A percentile compares a stretch with the other conserved stretches of the same genome.
These are phyloP conservation scores for Psilocybe tampanensis DNA, from an alignment of 768 basidiomycete genomes.

Conservation along the genomic window DNA sequence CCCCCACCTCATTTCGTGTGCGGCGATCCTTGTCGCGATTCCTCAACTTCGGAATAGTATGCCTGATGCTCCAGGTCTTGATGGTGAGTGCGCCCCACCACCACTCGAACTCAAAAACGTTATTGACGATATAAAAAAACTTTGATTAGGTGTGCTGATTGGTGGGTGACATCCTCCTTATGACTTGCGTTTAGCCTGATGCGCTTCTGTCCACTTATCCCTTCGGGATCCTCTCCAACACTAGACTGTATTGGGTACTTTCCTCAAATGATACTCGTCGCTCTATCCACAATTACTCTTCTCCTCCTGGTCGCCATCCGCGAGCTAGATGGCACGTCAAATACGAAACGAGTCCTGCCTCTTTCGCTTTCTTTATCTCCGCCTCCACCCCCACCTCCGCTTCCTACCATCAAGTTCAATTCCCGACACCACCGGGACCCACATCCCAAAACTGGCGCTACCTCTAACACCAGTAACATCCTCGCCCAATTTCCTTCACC, in stretches of 20 bases:
- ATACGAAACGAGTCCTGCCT: constrained; percentile 9
- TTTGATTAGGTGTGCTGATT: constrained; percentile 43
- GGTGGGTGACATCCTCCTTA: constrained; percentile 32
- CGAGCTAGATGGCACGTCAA: constrained; percentile 34
- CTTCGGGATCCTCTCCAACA: not conserved
- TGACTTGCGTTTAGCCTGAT: not conserved
- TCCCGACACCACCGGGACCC: no score
- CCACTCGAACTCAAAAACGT: not conserved
- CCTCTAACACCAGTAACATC: no score
- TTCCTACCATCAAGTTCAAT: constrained; percentile 9
- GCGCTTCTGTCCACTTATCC: not conserved
- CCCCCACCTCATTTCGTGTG: constrained; percentile 40
- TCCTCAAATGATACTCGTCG: constrained; percentile 56
- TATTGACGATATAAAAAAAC: not conserved
- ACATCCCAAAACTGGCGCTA: no score
- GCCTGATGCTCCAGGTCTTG: constrained; percentile 59
- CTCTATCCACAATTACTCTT: constrained; percentile 41
- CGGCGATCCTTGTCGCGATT: constrained; percentile 45
- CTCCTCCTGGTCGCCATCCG: constrained; percentile 44
- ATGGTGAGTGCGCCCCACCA: constrained; percentile 29
- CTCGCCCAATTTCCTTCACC: constrained; percentile 27
- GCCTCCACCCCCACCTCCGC: constrained; percentile 7
- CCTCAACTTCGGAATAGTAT: constrained; percentile 55
- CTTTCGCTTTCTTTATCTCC: no score
- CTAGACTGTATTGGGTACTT: constrained; percentile 59